Base-by-base conservation (phyloP, 106 monocot genomes). In the Acanthochlamys bracteata region DNA sequence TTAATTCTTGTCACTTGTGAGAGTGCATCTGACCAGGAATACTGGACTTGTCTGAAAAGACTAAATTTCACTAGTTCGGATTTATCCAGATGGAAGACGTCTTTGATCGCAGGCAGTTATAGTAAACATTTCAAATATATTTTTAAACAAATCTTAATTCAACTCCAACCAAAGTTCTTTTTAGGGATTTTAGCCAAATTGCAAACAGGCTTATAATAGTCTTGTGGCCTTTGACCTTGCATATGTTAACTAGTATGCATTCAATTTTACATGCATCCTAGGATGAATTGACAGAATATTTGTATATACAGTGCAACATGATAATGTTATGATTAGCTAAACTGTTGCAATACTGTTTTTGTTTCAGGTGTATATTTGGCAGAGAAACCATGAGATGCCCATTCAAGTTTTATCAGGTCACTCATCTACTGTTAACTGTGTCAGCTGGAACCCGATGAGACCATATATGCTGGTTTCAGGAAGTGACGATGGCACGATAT, bases 281-380 rank as follows among this genome's bases (percentile, higher is more conserved):
- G 26, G 21, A 39, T 20, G 22, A 6, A 6, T 24, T 7, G 8
- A 6, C 14, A 46, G 45, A 46, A 46, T 46, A 46, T 8, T 14
- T 46, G 45, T 10, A 14, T 46, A 46, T 8, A 8, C 45, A 10
- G 45, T 46, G 45, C 14, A 14, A 46, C 6, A 58, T 9, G 23
- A 24, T 25, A 23, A 7, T 14, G 12, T 13, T 12, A 60, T 27
- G 11, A 39, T 11, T 9, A 15, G 60, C 17, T 54, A 54, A 54
- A 16, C 53, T 13, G 12, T 60, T 23, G 25, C 7, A 26, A 3
- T 60, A n/a, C 11, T 39, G 8, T 13, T 17, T 25, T 0, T 9
- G 57, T 53, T 33, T 57, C 78, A 88, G 88, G 49, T 88, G 22
- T 88, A 84, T 61, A 84, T 88, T 73, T 88, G 88, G 88, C 77